Evolutionary conservation across 2,329 filamentous ascomycete species (phyloP).

Genomic region (Ophiostoma australiae): DNA sequence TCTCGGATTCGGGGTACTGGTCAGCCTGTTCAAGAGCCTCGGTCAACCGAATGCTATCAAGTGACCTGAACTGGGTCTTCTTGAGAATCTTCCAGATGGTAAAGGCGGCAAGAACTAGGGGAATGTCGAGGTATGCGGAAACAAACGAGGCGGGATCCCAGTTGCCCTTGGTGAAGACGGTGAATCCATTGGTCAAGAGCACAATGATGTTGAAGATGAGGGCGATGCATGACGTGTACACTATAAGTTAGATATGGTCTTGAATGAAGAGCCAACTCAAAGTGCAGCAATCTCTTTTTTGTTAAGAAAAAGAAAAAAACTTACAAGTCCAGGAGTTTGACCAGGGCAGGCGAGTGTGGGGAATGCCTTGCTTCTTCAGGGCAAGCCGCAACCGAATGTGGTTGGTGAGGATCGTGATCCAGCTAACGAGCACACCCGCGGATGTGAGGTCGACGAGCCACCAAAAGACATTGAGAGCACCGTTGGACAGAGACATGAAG

Average conservation of each 20-base stretch:
- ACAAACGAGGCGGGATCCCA: conserved; percentile 61
- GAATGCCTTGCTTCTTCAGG: conserved; percentile 47
- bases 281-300: too few species aligned
- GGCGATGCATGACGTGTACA: conserved; percentile 37
- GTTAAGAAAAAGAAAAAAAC: neutral
- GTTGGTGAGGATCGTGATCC: conserved; percentile 61
- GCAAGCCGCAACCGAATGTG: conserved; percentile 59
- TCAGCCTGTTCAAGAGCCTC: conserved; percentile 49
- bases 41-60: conserved; percentile 42
- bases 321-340: conserved; percentile 53
- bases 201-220: conserved; percentile 44
- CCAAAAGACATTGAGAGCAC: conserved; percentile 59
- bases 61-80: conserved; percentile 15
- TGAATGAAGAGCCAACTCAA: too few species aligned
- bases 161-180: conserved; percentile 52
- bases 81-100: conserved; percentile 24
- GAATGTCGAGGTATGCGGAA: conserved; percentile 53
- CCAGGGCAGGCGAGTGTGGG: conserved; percentile 52
- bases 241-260: conserved; percentile 29
- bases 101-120: conserved; percentile 43
- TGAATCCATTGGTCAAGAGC: conserved; percentile 64
- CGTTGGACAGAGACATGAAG: conserved; percentile 53
- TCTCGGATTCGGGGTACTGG: conserved; percentile 25
- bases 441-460: conserved; percentile 69
- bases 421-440: conserved; percentile 65